These are phyloP conservation scores for Epichloe festucae DNA, from an alignment of 2,329 filamentous ascomycete genomes.

Conservation along the genomic window DNA sequence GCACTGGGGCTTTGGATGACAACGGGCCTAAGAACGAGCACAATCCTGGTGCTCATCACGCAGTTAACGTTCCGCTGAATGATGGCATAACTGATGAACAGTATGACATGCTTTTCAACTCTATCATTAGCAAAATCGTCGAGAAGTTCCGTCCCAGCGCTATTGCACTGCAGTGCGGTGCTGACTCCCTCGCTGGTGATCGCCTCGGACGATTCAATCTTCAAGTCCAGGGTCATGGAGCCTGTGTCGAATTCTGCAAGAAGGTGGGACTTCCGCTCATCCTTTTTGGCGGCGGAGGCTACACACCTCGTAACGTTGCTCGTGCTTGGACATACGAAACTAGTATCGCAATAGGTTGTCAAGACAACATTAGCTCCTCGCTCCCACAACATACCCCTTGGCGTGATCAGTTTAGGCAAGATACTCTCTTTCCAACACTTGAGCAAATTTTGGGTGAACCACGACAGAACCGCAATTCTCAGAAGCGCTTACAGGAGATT, in stretches of 20 bases:
- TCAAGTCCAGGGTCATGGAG: slow-evolving; percentile 86
- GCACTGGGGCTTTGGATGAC: slow-evolving; percentile 75
- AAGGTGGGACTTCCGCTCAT: slow-evolving; percentile 67
- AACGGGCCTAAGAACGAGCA: slow-evolving; percentile 72
- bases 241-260: slow-evolving; percentile 84
- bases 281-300: slow-evolving; percentile 87
- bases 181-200: slow-evolving; percentile 88
- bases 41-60: slow-evolving; percentile 79
- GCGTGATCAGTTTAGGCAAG: slow-evolving; percentile 76
- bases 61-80: slow-evolving; percentile 79
- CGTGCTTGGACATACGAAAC: slow-evolving; percentile 97
- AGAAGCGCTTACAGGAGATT: slow-evolving; percentile 62
- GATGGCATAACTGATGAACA: slow-evolving; percentile 87
- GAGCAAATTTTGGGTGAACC: slow-evolving; percentile 55
- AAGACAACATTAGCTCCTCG: slow-evolving; percentile 54
- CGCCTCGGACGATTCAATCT: slow-evolving; percentile 92
- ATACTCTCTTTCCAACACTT: slow-evolving; percentile 81
- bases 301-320: slow-evolving; percentile 92
- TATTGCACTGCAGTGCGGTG: slow-evolving; percentile 90
- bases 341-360: slow-evolving; percentile 67
- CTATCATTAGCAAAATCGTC: slow-evolving; percentile 64
- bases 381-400: slow-evolving; percentile 75
- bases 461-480: slow-evolving; percentile 65
- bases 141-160: slow-evolving; percentile 77
- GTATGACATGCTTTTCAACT: slow-evolving; percentile 75